These are phyloP conservation scores for Linaria vulgaris DNA, from an alignment of 257 asterid species.

Conservation along the genomic window DNA sequence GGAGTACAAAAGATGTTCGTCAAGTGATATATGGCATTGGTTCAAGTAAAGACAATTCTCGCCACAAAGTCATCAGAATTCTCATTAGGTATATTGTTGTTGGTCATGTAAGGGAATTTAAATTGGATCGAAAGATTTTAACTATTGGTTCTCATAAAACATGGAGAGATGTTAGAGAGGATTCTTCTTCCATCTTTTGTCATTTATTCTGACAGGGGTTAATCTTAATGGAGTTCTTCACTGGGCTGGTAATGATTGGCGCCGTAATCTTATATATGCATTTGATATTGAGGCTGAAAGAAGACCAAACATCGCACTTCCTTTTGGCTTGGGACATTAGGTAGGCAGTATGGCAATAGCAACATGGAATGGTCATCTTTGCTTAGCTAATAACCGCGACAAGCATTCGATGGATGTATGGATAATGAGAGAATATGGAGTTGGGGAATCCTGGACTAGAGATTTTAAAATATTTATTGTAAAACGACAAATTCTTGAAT, in stretches of 20 bases:
- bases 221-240: constrained; percentile 17
- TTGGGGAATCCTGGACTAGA: constrained; percentile 12
- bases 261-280: neutral
- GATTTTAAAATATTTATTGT: no score
- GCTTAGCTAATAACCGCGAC: constrained; percentile 3
- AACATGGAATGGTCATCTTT: constrained; percentile 3
- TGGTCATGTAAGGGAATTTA: neutral
- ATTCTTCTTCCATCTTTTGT: constrained; percentile 5
- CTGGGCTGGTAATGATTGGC: neutral
- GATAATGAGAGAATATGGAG: constrained; percentile 18
- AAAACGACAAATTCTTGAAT: no score
- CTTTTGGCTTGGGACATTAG: neutral
- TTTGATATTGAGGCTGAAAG: constrained; percentile 8
- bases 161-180: constrained; percentile 26
- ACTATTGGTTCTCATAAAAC: constrained; percentile 19
- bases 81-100: neutral
- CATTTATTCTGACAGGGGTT: constrained; percentile 3
- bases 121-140: neutral
- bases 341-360: neutral
- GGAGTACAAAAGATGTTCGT: neutral
- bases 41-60: no score
- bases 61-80: no score
- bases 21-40: constrained; percentile 17
- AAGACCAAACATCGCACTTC: constrained; percentile 13
- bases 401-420: constrained; percentile 17